Evolutionary conservation across 2,329 filamentous ascomycete genomes (phyloP), one percentile per base, ranked within the genome.

Genomic region (Stachybotrys echinatus): DNA sequence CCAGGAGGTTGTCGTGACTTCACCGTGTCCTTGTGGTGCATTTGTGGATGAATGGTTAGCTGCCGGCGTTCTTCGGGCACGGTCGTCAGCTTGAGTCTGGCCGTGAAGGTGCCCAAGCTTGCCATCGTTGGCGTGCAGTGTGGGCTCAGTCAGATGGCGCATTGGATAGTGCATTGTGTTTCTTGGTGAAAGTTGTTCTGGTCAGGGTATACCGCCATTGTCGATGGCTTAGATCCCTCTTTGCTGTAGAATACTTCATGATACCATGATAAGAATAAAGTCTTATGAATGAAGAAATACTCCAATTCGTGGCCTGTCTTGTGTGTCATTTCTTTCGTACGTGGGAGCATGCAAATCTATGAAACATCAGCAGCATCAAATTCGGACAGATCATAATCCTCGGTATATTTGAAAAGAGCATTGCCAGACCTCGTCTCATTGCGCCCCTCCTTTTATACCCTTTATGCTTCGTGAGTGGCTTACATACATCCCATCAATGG

Each of bases 401-500:
- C 14, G 27, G 5, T 34, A 34, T 10, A 34, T 34, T 34, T 14
- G 10, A 34, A 5, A 14, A 14, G 27, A 10, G 14, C 27, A 14
- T 34, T 34, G 27, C 27, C 27, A 34, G 27, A 34, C 3, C 27
- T 34, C 27, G 27, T 34, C 27, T 34, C 27, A 5, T 34, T 34
- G 27, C 27, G 27, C 27, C 27, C 14, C 27, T 34, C 42, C 19
- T 20, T 44, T 20, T 40, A 40, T 40, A 40, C 38, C 38, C 18
- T 40, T 40, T 40, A 22, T 23, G 52, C 49, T 51, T 56, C 55
- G 52, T 55, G n/a, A n/a, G n/a, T 54, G 50, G 52, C 50, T 50
- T 52, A 61, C 56, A 58, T 63, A 59, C 47, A 55, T 48, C 54
- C 56, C 55, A 58, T 66, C 65, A 94, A 74, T 95, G 90, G 49